Percentiles rank a stretch among this genome's conserved stretches.
These are phyloP conservation scores for Neurospora sp. DNA, from an alignment of 495 filamentous ascomycete species.

Conservation along the genomic window DNA sequence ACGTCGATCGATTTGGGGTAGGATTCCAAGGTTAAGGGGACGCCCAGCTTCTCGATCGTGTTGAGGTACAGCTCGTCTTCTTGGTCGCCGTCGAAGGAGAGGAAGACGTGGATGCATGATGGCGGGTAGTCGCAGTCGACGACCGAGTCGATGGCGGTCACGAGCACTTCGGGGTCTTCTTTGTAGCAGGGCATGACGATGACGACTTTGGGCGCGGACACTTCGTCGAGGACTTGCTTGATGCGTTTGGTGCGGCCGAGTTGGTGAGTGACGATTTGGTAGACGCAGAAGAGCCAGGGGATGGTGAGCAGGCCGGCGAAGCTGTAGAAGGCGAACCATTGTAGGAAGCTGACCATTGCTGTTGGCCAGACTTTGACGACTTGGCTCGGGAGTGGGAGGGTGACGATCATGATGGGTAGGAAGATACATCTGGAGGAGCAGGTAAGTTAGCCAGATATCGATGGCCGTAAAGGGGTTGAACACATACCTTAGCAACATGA, in stretches of 20 bases:
- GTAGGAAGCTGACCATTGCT: constrained; percentile 56
- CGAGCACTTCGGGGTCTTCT: constrained; percentile 74
- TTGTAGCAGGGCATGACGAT: constrained; percentile 98
- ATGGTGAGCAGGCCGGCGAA: constrained; percentile 76
- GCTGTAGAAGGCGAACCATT: constrained; percentile 97
- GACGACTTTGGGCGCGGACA: constrained; percentile 84
- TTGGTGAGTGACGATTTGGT: constrained; percentile 75
- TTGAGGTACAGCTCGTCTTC: constrained; percentile 84
- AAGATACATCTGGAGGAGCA: constrained; percentile 57
- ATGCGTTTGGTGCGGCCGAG: constrained; percentile 72
- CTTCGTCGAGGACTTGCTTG: constrained; percentile 74
- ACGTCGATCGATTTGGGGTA: constrained; percentile 92
- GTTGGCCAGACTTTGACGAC: constrained; percentile 61
- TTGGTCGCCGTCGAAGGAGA: constrained; percentile 87
- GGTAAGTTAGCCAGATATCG: constrained; percentile 2
- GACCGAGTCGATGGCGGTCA: constrained; percentile 84
- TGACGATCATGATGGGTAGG: constrained; percentile 89
- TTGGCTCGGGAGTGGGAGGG: constrained; percentile 68
- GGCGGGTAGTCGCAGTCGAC: constrained; percentile 93
- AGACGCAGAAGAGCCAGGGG: constrained; percentile 90
- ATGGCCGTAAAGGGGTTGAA: neutral
- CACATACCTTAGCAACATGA: constrained; percentile 62
- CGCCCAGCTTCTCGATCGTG: constrained; percentile 79
- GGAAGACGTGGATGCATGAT: constrained; percentile 88
- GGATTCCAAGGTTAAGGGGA: constrained; percentile 61